Evolutionary conservation across 2,329 filamentous ascomycete genomes (phyloP).

Genomic region (Neonectria punicea): DNA sequence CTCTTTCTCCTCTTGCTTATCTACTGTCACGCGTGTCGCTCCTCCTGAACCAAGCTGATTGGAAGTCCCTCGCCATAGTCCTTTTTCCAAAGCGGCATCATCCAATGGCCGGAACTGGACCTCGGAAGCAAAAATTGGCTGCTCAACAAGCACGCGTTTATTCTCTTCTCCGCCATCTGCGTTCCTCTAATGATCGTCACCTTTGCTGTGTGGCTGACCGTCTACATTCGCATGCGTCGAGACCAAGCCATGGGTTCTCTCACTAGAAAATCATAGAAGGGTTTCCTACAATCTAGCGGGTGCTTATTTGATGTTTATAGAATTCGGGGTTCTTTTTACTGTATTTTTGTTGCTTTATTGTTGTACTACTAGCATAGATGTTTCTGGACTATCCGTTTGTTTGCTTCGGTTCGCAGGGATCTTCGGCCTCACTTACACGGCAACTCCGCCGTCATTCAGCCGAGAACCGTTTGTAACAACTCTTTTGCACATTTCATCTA

Average conservation of each 20-base stretch:
- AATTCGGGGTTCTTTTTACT: too few species aligned
- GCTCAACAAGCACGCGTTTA: slow-evolving; percentile 14
- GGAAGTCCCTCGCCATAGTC: slow-evolving; percentile 4
- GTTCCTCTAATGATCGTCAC: slow-evolving; percentile 2
- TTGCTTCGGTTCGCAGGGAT: too few species aligned
- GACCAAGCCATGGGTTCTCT: too few species aligned
- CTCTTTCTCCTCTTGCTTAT: not conserved
- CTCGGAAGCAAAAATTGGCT: not conserved
- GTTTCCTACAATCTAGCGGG: too few species aligned
- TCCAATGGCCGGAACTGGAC: slow-evolving; percentile 9
- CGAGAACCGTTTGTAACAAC: not conserved
- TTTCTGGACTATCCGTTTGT: not conserved
- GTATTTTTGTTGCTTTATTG: not conserved
- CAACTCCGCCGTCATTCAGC: not conserved
- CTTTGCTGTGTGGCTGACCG: slow-evolving; percentile 8
- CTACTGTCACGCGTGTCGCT: not conserved
- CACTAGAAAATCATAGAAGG: too few species aligned
- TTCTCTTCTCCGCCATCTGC: slow-evolving; percentile 19
- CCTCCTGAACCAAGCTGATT: slow-evolving; percentile 10
- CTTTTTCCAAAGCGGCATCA: slow-evolving; percentile 33
- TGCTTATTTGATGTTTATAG: too few species aligned
- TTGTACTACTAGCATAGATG: not conserved
- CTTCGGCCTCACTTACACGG: not conserved
- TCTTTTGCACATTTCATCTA: not conserved
- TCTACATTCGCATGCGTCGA: not conserved